Conservation (phyloP, 306 rosid species). For the Acacia confusa region DNA sequence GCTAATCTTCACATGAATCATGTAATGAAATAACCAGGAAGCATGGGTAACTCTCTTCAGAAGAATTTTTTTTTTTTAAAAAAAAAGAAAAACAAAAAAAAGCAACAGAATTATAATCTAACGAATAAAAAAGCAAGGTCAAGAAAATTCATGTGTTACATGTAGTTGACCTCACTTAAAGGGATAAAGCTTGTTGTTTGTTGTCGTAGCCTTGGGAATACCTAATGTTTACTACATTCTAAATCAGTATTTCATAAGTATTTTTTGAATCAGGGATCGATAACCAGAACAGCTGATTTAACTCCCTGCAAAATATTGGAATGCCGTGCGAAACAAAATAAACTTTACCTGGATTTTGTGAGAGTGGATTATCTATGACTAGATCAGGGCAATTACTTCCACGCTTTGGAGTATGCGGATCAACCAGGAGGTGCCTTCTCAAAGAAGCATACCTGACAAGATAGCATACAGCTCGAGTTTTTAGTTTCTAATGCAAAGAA, state of each 20-base stretch:
- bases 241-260: not conserved
- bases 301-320: not conserved
- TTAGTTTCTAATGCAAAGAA: not conserved
- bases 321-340: slow-evolving; percentile 6
- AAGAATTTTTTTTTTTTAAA: too few species aligned
- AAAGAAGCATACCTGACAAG: slow-evolving; percentile 77
- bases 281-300: not conserved
- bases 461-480: not conserved
- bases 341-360: slow-evolving; percentile 87
- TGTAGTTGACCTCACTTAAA: not conserved
- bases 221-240: slow-evolving; percentile 11
- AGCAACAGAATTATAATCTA: not conserved
- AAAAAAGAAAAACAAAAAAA: too few species aligned
- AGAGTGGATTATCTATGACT: slow-evolving; percentile 87
- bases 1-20: not conserved
- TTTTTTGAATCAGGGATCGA: slow-evolving; percentile 10
- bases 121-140: not conserved
- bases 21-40: not conserved
- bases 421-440: slow-evolving; percentile 88
- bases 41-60: not conserved
- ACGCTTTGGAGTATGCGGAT: slow-evolving; percentile 76
- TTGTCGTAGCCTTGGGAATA: slow-evolving; percentile 4
- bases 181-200: not conserved
- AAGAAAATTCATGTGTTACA: not conserved
- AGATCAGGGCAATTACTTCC: slow-evolving; percentile 64